Evolutionary conservation across 441 rosid genomes (phyloP), one percentile per base, ranked within the genome.

Genomic region (Croton laevigatus): DNA sequence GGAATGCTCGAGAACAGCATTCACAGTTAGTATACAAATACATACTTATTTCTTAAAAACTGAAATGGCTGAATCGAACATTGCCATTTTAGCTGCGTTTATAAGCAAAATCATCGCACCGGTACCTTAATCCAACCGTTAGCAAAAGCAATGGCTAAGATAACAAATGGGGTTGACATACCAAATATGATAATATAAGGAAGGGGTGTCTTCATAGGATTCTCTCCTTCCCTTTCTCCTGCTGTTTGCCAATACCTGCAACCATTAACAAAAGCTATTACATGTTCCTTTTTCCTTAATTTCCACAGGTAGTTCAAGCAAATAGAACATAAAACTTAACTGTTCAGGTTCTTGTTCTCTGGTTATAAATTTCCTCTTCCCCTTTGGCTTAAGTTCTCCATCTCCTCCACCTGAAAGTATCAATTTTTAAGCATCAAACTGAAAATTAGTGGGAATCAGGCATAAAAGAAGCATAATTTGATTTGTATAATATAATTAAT

Each of bases 71-170:
- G 75, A 54, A 53, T 22, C 23, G 20, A 42, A 34, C 10, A 54
- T 53, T 66, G 46, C 51, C 49, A 36, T 36, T 8, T 34, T 3
- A 40, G 70, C 65, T 34, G 65, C 65, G 60, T 23, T 36, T 45
- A 58, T 10, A 34, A 16, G 6, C 34, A 14, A 65, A 64, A 46
- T 88, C 82, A 88, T 52, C 90, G 80, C 77, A 82, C 78, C 16
- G 95, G 97, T 38, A 83, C 92, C 87, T 94, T 94, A 75, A 94
- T 86, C 97, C 97, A 94, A 53, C 98, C 97, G 80, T 90, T 90
- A 19, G 88, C 92, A 45, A 94, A 94, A 79, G 88, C 98, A 79
- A 91, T 80, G 83, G 95, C 97, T 78, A 91, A 85, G 82, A 90
- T 94, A 60, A 89, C 88, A 69, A 94, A 94, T 36, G 97, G 98